Conservation (phyloP, 371 early-diverging fungal genomes). For the Rhizopus sp. region DNA sequence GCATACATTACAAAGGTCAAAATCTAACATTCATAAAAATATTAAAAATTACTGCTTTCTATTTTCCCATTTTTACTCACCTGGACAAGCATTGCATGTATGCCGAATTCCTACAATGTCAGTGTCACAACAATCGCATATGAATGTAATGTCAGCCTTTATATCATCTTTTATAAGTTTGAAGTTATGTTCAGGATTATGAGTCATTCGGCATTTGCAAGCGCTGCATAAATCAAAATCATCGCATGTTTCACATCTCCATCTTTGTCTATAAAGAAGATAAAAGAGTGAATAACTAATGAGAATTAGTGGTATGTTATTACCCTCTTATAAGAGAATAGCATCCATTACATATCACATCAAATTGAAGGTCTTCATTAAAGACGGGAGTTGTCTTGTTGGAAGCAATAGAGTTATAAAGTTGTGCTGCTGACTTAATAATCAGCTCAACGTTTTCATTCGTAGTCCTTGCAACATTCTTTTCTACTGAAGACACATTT, state of each 20-base stretch:
- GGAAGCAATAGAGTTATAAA: conserved; percentile 16
- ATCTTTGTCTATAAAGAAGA: conserved; percentile 22
- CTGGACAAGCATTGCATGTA: conserved; percentile 45
- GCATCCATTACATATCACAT: conserved; percentile 52
- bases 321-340: conserved; percentile 37
- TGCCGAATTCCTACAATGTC: conserved; percentile 49
- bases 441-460: conserved; percentile 1
- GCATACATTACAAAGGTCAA: conserved; percentile 54
- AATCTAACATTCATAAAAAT: conserved; percentile 36
- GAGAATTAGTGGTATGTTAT: not conserved
- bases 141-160: conserved; percentile 16
- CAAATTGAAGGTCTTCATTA: conserved; percentile 12
- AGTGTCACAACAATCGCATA: conserved; percentile 52
- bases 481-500: not conserved
- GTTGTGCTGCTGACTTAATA: not conserved
- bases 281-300: conserved; percentile 4
- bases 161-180: conserved; percentile 19
- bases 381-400: not conserved
- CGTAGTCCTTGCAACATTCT: not conserved
- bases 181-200: conserved; percentile 33
- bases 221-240: conserved; percentile 56
- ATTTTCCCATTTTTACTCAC: conserved; percentile 6
- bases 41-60: not conserved
- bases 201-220: conserved; percentile 33
- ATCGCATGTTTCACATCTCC: conserved; percentile 46